Evolutionary conservation across 2,329 filamentous ascomycete genomes (phyloP).

Genomic region (Cladosporium phlei): DNA sequence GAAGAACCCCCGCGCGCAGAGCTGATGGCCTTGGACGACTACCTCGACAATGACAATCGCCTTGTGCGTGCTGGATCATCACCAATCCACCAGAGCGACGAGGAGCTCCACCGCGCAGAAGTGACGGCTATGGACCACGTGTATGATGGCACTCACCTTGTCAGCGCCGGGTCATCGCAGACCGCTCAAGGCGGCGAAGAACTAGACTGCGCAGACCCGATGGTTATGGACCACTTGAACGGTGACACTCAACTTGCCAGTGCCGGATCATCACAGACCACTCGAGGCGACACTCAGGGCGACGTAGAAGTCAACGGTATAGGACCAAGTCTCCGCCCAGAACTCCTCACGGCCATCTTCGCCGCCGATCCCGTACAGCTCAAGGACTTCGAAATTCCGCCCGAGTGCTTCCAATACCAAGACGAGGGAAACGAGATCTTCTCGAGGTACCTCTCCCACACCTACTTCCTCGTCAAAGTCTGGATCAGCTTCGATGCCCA

Average conservation of each 20-base stretch:
- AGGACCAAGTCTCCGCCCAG: not conserved
- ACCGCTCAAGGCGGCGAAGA: not conserved
- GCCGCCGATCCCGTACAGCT: not conserved
- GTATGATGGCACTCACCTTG: no score
- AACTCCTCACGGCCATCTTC: not conserved
- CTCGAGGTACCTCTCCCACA: slow-evolving; percentile 11
- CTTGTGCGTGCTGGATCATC: no score
- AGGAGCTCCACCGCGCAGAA: no score
- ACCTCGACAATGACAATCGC: no score
- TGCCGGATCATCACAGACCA: not conserved
- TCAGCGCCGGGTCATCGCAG: not conserved
- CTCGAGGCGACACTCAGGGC: not conserved
- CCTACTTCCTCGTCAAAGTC: slow-evolving; percentile 14
- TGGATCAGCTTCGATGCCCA: slow-evolving; percentile 23
- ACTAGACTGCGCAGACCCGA: no score
- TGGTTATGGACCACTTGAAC: not conserved
- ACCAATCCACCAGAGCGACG: no score
- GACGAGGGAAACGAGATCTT: slow-evolving; percentile 7
- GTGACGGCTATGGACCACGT: no score
- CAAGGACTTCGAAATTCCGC: not conserved
- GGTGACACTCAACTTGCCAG: not conserved
- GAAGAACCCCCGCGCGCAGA: no score
- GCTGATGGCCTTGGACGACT: no score
- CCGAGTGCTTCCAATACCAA: not conserved
- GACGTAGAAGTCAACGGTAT: not conserved